Base-by-base conservation (phyloP, 2,329 filamentous ascomycete genomes). In the Nothophoma quercina region DNA sequence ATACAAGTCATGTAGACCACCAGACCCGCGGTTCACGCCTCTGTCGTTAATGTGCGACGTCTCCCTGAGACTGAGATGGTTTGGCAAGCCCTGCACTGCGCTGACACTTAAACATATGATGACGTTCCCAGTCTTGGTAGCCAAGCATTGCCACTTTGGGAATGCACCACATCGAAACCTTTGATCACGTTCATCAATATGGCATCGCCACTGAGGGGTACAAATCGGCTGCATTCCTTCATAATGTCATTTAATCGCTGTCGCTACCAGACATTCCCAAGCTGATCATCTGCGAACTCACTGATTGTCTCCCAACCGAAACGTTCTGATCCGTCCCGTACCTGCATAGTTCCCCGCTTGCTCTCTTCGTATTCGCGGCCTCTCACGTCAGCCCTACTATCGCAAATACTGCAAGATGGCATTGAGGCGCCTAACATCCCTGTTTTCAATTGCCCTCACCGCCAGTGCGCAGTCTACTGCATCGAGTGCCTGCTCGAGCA, bases 401-500 rank as follows among this genome's bases (percentile, higher is more conserved):
- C 34, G 45, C 32, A 35, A 36, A 18, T 23, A 15, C 36, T 41
- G 50, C 36, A 47, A 47, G 26, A 67, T 67, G 57, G 53, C 55
- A 41, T 57, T 64, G 51, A 68, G 59, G 55, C 60, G 62, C 56
- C 60, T 70, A 42, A 47, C 68, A 55, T 62, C 53, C 38, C 58
- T 69, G 56, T 57, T 54, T 44, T 63, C 57, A 44, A 56, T 63
- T 26, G 55, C 55, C 48, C 51, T 61, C 36, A 51, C 61, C 52
- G 68, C 57, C 55, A 59, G 54, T 48, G 66, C 66, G 48, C 65
- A 68, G 47, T 56, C 46, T 39, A 55, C 51, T 39, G 51, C 55
- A 28, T 47, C 62, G 16, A 36, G 64, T 19, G 55, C 68, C 25
- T 78, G 74, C 63, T 70, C 73, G 29, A 69, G 44, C 43, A 53